Conservation (phyloP, 495 filamentous ascomycete genomes). For the Daldinia grandis region DNA sequence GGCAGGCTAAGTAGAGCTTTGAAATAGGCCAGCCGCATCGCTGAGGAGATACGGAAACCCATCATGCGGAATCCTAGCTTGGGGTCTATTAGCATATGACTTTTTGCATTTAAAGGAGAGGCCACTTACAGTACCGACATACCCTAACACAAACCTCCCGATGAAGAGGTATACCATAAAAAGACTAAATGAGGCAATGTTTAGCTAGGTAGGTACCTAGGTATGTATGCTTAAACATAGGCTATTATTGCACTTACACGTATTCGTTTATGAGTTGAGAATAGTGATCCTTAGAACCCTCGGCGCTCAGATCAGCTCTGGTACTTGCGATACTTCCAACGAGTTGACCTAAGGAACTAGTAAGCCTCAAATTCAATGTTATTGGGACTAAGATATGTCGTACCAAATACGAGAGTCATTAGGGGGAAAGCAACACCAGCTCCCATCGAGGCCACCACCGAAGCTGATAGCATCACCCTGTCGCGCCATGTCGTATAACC, state of each 20-base stretch:
- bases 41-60: conserved; percentile 63
- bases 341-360: conserved; percentile 48
- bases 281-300: conserved; percentile 31
- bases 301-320: conserved; percentile 22
- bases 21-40: conserved; percentile 62
- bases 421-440: conserved; percentile 60
- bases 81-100: neutral
- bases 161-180: conserved; percentile 71
- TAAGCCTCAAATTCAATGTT: conserved; percentile 12
- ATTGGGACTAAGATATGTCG: neutral
- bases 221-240: neutral
- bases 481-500: conserved; percentile 58
- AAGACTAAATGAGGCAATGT: conserved; percentile 45
- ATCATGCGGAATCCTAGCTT: conserved; percentile 64
- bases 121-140: conserved; percentile 62
- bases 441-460: conserved; percentile 57
- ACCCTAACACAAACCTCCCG: conserved; percentile 64
- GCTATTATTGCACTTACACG: conserved; percentile 32
- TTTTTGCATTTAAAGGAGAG: neutral
- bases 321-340: conserved; percentile 46
- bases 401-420: conserved; percentile 61
- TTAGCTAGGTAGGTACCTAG: too few relatives aligned
- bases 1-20: conserved; percentile 61
- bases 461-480: conserved; percentile 49
- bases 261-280: conserved; percentile 36